Evolutionary conservation across 805 yeast species (phyloP), one percentile per base, ranked within the genome.

Genomic region (Lipomyces orientalis): DNA sequence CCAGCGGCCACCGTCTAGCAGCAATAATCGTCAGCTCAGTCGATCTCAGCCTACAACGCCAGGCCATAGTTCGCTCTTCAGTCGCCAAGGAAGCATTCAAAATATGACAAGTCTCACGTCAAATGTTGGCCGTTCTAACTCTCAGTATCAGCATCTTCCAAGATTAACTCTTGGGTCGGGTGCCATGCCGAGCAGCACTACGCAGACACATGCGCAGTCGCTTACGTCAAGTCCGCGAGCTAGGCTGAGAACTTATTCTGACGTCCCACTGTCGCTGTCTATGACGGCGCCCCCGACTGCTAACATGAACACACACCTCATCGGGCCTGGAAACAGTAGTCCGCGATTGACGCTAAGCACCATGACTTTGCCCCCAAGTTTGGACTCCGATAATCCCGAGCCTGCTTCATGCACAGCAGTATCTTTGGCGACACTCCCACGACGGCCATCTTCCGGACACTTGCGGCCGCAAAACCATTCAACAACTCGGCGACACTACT

Each of bases 41-140:
- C 39, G 60, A 19, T 66, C 70, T 37, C 67, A 64, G 59, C 67
- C 70, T 6, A 25, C 64, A n/a, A 66, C 69, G 22, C 69, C 69
- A 6, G 58, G 62, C 46, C 58, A 33, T 34, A 52, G 58, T 10
- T 22, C 49, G 34, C 19, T 49, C 37, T 29, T 63, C 37, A 39
- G 57, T 29, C 66, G 63, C 2, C 60, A 58, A 12, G 31, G 63
- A 12, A 65, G 64, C 34, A 37, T 22, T 34, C 25, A 37, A n/a
- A 56, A 31, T 19, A 54, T n/a, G n/a, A n/a, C 37, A 4, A 31
- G 58, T 8, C 22, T 25, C 37, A 31, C 33, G 9, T 51, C 31
- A 39, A 49, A 16, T 39, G 35, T 29, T 6, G 9, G 16, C 46
- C 34, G 54, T 31, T 19, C 61, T 9, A 31, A 3, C 51, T 12